Evolutionary conservation across 108 stramenopile genomes (phyloP), one percentile per base, ranked within the genome.

Genomic region (Schizochytrium sp.): DNA sequence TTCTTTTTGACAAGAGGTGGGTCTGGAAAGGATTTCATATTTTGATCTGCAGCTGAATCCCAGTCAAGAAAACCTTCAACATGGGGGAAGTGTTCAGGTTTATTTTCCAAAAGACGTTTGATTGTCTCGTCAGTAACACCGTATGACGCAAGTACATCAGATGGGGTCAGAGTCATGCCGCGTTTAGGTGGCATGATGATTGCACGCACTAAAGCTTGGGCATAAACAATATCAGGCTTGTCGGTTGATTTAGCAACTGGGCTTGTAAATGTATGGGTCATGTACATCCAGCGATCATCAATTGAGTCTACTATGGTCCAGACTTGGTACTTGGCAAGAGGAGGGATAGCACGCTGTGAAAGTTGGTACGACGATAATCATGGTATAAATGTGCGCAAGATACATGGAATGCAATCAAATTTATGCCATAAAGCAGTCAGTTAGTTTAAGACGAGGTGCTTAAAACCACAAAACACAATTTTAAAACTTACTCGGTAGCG

Each of bases 161-260:
- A 38, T 47, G 76, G 76, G 13, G 76, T 55, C 0, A 83, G 76
- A n/a, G 49, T 17, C 53, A 55, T 55, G 76, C 76, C 76, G 0
- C 53, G 47, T 53, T 83, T 83, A 5, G 76, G 53, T 5, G 76
- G 76, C 76, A 83, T 83, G 76, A 83, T 83, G 47, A 83, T 83
- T n/a, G 76, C 76, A 5, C 76, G 76, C 0, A 83, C 28, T 10
- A 55, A n/a, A 5, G 28, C 76, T 40, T 83, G 50, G 7, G 76
- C 76, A 83, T 55, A 83, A 17, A 83, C 76, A 10, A 55, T 40
- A 5, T 49, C 40, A 40, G 47, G 50, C 76, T 83, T 83, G 19
- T 55, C 76, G 76, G 49, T 53, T 7, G 47, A n/a, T 7, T n/a
- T 38, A 10, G 5, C 10, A 8, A 44, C 44, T 28, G 76, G 76